Percentiles rank a stretch among this genome's conserved stretches.
phyloP scores from a whole-genome alignment of 805 yeast genomes.

The Nakazawaea ambrosiae region DNA sequence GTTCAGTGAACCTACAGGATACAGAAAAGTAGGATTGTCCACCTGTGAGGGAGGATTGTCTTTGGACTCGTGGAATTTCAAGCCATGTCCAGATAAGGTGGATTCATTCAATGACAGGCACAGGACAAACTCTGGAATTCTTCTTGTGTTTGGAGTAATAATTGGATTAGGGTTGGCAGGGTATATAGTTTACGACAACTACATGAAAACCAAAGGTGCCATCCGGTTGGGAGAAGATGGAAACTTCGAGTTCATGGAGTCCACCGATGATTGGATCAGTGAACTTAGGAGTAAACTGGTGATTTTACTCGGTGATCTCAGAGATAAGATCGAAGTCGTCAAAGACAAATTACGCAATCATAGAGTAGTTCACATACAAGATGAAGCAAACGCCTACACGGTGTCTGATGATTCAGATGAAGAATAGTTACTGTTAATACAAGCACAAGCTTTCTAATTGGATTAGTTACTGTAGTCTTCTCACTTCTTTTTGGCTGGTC shows the following conservation, averaged over 20 bases:
- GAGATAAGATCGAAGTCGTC: too few species aligned
- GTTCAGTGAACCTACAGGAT: slow-evolving; percentile 80
- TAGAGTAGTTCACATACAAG: too few species aligned
- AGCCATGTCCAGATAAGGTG: slow-evolving; percentile 82
- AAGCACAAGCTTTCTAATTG: too few species aligned
- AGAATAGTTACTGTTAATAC: too few species aligned
- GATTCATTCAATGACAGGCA: slow-evolving; percentile 47
- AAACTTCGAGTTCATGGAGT: slow-evolving; percentile 24
- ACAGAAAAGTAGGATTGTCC: slow-evolving; percentile 72
- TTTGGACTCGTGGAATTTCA: slow-evolving; percentile 51
- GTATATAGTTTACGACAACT: slow-evolving; percentile 23
- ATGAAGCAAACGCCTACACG: slow-evolving; percentile 16
- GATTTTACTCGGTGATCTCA: too few species aligned
- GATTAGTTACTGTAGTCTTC: too few species aligned
- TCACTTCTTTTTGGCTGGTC: too few species aligned
- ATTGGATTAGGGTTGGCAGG: slow-evolving; percentile 50
- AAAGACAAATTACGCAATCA: too few species aligned
- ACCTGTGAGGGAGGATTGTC: slow-evolving; percentile 76
- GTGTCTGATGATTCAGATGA: slow-evolving; percentile 17
- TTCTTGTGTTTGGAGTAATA: slow-evolving; percentile 27
- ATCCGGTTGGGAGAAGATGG: slow-evolving; percentile 72
- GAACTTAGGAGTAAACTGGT: too few species aligned
- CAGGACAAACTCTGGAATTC: slow-evolving; percentile 41
- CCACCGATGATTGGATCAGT: too few species aligned
- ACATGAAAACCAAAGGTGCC: slow-evolving; percentile 55